Percentiles rank a stretch among this genome's conserved stretches.
Conservation (phyloP, 768 basidiomycete species). For the Termitomyces sp. region DNA sequence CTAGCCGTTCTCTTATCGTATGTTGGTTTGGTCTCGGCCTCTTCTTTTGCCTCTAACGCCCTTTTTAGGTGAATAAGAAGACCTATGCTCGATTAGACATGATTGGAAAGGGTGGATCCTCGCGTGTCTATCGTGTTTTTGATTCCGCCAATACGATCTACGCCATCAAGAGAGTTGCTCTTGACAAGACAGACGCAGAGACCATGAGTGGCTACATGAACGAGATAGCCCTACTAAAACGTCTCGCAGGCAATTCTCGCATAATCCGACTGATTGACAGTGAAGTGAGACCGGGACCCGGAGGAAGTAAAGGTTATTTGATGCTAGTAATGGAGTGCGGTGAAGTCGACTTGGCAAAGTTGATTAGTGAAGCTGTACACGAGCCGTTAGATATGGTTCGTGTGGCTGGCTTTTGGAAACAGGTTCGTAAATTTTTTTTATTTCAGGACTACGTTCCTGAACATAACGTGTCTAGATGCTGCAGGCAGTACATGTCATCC, state of each 20-base stretch:
- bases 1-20: constrained; percentile 39
- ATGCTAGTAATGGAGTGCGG: constrained; percentile 96
- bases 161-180: constrained; percentile 88
- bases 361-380: constrained; percentile 80
- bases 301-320: constrained; percentile 67
- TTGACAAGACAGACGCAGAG: constrained; percentile 86
- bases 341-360: constrained; percentile 83
- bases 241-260: constrained; percentile 89
- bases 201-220: constrained; percentile 93
- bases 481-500: constrained; percentile 96
- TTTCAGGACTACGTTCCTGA: not conserved
- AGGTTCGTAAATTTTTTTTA: constrained; percentile 45
- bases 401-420: constrained; percentile 95
- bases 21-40: constrained; percentile 12
- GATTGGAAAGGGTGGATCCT: constrained; percentile 92
- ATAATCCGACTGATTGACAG: constrained; percentile 91
- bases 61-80: constrained; percentile 70
- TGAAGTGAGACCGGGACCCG: constrained; percentile 71
- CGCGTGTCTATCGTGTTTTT: constrained; percentile 92
- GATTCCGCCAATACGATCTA: constrained; percentile 69
- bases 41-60: not conserved
- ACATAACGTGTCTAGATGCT: constrained; percentile 64
- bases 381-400: constrained; percentile 89
- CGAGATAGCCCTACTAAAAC: constrained; percentile 88
- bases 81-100: constrained; percentile 80